Percentiles rank a stretch among this genome's conserved stretches.
Conservation (phyloP, 305 asterid species). For the Fraxinus baroniana region DNA sequence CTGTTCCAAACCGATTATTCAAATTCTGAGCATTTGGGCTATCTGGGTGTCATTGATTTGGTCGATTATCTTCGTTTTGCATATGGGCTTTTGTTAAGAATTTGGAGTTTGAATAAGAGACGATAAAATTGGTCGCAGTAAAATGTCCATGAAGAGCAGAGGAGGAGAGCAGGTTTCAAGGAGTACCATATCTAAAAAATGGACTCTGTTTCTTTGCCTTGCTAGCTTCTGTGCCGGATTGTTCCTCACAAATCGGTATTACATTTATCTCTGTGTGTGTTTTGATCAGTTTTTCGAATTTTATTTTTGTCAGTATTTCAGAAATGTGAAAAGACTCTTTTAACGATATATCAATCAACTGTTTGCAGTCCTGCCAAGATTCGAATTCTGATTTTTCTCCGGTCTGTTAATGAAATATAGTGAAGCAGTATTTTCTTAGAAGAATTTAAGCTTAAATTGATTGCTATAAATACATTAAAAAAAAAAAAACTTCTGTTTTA, state of each 20-base stretch:
- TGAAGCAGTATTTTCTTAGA: neutral
- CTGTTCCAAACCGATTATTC: slow-evolving; percentile 8
- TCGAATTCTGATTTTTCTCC: neutral
- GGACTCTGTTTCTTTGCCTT: slow-evolving; percentile 75
- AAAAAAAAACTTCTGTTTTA: neutral
- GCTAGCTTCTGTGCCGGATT: slow-evolving; percentile 71
- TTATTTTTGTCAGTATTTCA: neutral
- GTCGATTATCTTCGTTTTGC: neutral
- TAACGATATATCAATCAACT: neutral
- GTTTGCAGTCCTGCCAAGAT: neutral
- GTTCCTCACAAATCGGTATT: slow-evolving; percentile 75
- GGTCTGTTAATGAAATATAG: neutral
- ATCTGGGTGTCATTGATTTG: slow-evolving; percentile 6
- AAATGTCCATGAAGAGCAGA: slow-evolving; percentile 58
- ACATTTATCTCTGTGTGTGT: neutral
- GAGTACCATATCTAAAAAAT: slow-evolving; percentile 48
- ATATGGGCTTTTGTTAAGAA: slow-evolving; percentile 39
- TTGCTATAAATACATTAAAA: neutral
- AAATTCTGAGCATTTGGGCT: slow-evolving; percentile 27
- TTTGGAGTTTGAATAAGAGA: slow-evolving; percentile 1
- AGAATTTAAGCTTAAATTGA: neutral
- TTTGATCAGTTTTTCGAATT: neutral
- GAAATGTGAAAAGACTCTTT: neutral
- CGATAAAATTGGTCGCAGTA: neutral
- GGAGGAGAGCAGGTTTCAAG: slow-evolving; percentile 60